These are phyloP conservation scores for Mucor plumbeus DNA, from an alignment of 371 early-diverging fungal genomes.

Conservation along the genomic window DNA sequence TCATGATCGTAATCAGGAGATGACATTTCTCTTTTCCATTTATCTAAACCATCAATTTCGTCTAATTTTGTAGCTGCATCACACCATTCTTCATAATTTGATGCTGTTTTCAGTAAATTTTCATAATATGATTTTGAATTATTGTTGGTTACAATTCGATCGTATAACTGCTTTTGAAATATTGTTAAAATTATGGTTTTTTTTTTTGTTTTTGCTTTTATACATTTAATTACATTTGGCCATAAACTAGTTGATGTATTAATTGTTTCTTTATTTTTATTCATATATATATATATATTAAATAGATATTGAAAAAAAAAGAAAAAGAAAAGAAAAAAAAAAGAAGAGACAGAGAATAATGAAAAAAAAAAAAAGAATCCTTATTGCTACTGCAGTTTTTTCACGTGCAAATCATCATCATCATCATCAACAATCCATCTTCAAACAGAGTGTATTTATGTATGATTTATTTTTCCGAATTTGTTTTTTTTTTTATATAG, in stretches of 20 bases:
- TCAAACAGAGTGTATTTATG: not conserved
- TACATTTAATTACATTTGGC: not conserved
- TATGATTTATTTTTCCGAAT: constrained; percentile 2
- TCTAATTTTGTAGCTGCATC: constrained; percentile 74
- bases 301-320: not conserved
- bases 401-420: constrained; percentile 7
- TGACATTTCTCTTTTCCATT: constrained; percentile 71
- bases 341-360: not conserved
- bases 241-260: not conserved
- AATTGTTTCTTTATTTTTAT: not conserved
- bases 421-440: not conserved
- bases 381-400: not conserved
- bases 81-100: constrained; percentile 79
- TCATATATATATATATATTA: not conserved
- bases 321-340: not conserved
- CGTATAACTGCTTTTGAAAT: not conserved
- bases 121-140: constrained; percentile 24
- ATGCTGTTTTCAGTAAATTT: constrained; percentile 59
- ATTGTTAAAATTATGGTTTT: not conserved
- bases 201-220: not conserved
- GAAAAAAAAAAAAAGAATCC: not conserved
- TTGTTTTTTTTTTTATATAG: not conserved
- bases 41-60: constrained; percentile 70
- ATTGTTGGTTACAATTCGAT: constrained; percentile 3
- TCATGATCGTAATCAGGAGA: constrained; percentile 82